Evolutionary conservation across 805 yeast genomes (phyloP).

Genomic region (Lipomyces yamanashiensis): DNA sequence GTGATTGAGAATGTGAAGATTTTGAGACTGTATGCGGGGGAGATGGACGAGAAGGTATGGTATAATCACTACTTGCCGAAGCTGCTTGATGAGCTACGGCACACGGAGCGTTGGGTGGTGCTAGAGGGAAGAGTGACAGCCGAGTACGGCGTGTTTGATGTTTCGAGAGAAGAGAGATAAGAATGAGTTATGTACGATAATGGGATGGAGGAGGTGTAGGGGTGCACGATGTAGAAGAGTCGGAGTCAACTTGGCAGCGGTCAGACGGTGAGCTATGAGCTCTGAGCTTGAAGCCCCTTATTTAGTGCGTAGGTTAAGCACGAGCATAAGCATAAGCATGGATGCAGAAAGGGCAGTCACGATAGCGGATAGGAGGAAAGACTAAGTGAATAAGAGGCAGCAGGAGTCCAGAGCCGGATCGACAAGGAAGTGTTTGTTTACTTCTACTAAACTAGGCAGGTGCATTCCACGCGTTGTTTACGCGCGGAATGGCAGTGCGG

Average conservation of each 20-base stretch:
- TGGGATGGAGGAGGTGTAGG: background rate
- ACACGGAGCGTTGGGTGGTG: constrained; percentile 11
- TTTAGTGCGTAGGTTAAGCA: too few relatives aligned
- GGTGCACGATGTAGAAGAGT: too few relatives aligned
- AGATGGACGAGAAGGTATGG: constrained; percentile 25
- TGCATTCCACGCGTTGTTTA: background rate
- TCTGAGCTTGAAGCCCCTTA: too few relatives aligned
- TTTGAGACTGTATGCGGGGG: constrained; percentile 11
- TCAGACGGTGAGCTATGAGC: too few relatives aligned
- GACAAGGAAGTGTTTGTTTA: background rate
- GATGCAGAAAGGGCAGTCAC: background rate
- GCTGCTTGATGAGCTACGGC: constrained; percentile 17
- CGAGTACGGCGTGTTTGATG: background rate
- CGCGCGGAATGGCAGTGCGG: background rate
- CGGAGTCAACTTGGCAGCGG: too few relatives aligned
- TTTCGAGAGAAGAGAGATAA: background rate
- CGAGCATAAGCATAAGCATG: too few relatives aligned
- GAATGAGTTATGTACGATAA: background rate
- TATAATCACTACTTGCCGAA: constrained; percentile 16
- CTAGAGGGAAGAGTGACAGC: background rate
- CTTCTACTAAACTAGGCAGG: background rate
- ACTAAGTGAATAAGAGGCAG: background rate
- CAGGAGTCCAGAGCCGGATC: background rate
- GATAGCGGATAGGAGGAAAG: background rate
- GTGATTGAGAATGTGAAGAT: constrained; percentile 1